These are phyloP conservation scores for Caryocar brasiliense DNA, from an alignment of 441 rosid genomes.

Conservation along the genomic window DNA sequence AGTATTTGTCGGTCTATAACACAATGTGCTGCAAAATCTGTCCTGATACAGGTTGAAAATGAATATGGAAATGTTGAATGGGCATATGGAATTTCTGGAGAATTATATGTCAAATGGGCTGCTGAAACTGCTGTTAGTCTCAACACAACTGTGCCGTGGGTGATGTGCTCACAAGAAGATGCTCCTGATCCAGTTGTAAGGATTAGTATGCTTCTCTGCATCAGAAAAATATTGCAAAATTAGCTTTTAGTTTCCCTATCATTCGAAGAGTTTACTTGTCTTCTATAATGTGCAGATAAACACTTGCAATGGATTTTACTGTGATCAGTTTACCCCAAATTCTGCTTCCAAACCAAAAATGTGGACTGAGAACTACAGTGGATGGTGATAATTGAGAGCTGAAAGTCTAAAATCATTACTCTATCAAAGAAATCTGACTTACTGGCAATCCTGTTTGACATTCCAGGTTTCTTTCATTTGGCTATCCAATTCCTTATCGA, in stretches of 20 bases:
- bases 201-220: not conserved
- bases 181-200: conserved; percentile 65
- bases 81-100: conserved; percentile 50
- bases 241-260: not conserved
- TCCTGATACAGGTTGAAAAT: conserved; percentile 45
- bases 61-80: conserved; percentile 51
- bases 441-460: not conserved
- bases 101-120: conserved; percentile 47
- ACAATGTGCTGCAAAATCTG: too few relatives aligned
- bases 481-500: conserved; percentile 55
- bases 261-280: not conserved
- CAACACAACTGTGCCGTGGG: conserved; percentile 60
- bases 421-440: not conserved
- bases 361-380: conserved; percentile 69
- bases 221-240: not conserved
- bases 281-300: conserved; percentile 39
- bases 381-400: conserved; percentile 33
- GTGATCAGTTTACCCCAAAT: conserved; percentile 51
- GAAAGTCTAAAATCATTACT: not conserved
- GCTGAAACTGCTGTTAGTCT: conserved; percentile 53
- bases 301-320: conserved; percentile 69
- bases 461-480: conserved; percentile 53
- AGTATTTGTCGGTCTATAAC: too few relatives aligned
- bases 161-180: conserved; percentile 52
- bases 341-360: conserved; percentile 56